These are phyloP conservation scores for Setaria italica DNA, from an alignment of 202 grass and related monocot species.

Conservation along the genomic window DNA sequence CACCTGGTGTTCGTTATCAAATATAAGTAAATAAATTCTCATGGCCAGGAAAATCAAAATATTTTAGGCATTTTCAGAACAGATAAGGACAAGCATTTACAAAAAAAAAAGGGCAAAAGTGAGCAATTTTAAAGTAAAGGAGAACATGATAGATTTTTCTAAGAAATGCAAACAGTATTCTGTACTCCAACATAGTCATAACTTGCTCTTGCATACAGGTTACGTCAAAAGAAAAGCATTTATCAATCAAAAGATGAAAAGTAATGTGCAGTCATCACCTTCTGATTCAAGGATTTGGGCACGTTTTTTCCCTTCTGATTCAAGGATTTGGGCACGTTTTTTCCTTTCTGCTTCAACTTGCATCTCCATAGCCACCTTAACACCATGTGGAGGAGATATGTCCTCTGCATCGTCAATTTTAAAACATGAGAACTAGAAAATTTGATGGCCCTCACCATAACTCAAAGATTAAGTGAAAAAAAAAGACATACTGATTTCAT, in stretches of 20 bases:
- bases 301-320: constrained; percentile 83
- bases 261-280: constrained; percentile 29
- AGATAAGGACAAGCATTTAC: constrained; percentile 10
- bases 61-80: not conserved
- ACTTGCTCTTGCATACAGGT: not conserved
- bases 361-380: constrained; percentile 94
- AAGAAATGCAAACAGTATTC: not conserved
- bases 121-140: not conserved
- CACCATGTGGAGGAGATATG: constrained; percentile 81
- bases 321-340: constrained; percentile 54
- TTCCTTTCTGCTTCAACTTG: constrained; percentile 86
- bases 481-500: constrained; percentile 78
- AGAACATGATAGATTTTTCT: not conserved
- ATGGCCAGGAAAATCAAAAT: not conserved
- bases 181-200: not conserved
- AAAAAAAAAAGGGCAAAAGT: not conserved
- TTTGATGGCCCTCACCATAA: not conserved
- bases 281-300: constrained; percentile 57
- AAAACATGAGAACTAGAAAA: constrained; percentile 23
- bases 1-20: constrained; percentile 61
- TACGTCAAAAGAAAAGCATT: constrained; percentile 31
- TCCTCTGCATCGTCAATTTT: constrained; percentile 57
- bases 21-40: constrained; percentile 26
- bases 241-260: not conserved
- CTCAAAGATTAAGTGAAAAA: not conserved